Conservation (phyloP, 2,329 filamentous ascomycete genomes). For the Talaromyces sp. region DNA sequence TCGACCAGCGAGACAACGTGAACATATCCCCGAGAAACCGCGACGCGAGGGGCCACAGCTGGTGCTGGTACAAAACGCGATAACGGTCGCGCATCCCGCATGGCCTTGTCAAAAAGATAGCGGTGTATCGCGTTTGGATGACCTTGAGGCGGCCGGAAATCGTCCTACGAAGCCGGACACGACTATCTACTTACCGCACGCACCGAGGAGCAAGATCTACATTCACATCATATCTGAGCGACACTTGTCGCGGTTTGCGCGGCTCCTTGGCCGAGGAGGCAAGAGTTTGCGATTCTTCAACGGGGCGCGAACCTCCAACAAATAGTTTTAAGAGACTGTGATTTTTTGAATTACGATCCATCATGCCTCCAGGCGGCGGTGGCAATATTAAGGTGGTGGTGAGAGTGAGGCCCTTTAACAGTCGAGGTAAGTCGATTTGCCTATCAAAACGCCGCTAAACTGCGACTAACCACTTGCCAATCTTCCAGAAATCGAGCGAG, state of each 20-base stretch:
- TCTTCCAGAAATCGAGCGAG: slow-evolving; percentile 72
- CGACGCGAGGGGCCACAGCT: neutral
- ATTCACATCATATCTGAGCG: slow-evolving; percentile 8
- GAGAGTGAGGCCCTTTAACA: slow-evolving; percentile 90
- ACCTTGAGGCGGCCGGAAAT: neutral
- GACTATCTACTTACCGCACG: neutral
- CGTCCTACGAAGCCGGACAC: neutral
- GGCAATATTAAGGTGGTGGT: slow-evolving; percentile 99
- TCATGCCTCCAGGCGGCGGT: slow-evolving; percentile 68
- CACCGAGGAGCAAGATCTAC: neutral
- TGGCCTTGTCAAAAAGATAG: neutral
- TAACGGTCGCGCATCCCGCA: slow-evolving; percentile 4
- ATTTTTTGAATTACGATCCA: slow-evolving; percentile 23
- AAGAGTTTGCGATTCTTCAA: slow-evolving; percentile 6
- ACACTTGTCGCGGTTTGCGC: slow-evolving; percentile 30
- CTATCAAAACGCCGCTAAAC: neutral
- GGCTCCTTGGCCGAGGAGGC: slow-evolving; percentile 16
- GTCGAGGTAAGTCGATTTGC: slow-evolving; percentile 61
- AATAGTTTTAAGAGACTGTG: neutral
- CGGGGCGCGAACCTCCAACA: slow-evolving; percentile 3
- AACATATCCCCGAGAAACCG: neutral
- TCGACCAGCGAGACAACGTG: neutral
- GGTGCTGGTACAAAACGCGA: neutral
- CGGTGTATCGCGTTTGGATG: slow-evolving; percentile 1
- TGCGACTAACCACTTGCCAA: neutral